phyloP scores from a whole-genome alignment of 352 stramenopile species.

The Phytopythium ostracodes region DNA sequence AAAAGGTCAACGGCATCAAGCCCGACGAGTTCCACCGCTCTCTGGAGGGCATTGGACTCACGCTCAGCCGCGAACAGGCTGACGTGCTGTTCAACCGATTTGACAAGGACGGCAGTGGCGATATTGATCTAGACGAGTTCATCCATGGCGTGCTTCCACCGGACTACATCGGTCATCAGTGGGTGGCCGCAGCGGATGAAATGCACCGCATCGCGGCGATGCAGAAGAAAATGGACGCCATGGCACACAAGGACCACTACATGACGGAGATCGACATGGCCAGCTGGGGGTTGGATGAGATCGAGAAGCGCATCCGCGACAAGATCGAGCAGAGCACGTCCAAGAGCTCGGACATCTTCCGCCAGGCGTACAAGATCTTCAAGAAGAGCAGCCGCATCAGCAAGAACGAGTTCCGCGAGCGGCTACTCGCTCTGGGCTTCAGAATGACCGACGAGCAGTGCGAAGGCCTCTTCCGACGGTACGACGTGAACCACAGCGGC shows the following conservation, averaged over 20 bases:
- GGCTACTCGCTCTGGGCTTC: slow-evolving; percentile 66
- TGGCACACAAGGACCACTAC: slow-evolving; percentile 50
- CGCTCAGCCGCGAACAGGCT: slow-evolving; percentile 43
- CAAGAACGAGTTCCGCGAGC: slow-evolving; percentile 68
- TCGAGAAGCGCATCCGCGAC: slow-evolving; percentile 74
- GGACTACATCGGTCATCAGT: slow-evolving; percentile 68
- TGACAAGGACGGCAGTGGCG: slow-evolving; percentile 65
- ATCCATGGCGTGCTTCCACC: slow-evolving; percentile 70
- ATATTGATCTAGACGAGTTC: slow-evolving; percentile 81
- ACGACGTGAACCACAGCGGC: slow-evolving; percentile 71
- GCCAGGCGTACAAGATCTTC: slow-evolving; percentile 79
- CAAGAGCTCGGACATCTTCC: slow-evolving; percentile 75
- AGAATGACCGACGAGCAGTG: slow-evolving; percentile 62
- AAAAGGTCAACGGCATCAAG: slow-evolving; percentile 79
- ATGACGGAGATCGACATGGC: slow-evolving; percentile 80
- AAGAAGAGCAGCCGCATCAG: slow-evolving; percentile 73
- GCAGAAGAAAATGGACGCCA: slow-evolving; percentile 48
- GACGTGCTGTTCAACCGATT: slow-evolving; percentile 68
- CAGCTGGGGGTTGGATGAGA: slow-evolving; percentile 71
- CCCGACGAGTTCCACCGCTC: slow-evolving; percentile 66
- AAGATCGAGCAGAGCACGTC: slow-evolving; percentile 78
- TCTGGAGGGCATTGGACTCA: slow-evolving; percentile 52
- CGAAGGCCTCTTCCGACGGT: slow-evolving; percentile 59
- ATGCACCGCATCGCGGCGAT: slow-evolving; percentile 50
- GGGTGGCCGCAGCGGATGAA: slow-evolving; percentile 75